Evolutionary conservation across 169 alveolate species (phyloP).

Genomic region (Eimeria praecox): DNA sequence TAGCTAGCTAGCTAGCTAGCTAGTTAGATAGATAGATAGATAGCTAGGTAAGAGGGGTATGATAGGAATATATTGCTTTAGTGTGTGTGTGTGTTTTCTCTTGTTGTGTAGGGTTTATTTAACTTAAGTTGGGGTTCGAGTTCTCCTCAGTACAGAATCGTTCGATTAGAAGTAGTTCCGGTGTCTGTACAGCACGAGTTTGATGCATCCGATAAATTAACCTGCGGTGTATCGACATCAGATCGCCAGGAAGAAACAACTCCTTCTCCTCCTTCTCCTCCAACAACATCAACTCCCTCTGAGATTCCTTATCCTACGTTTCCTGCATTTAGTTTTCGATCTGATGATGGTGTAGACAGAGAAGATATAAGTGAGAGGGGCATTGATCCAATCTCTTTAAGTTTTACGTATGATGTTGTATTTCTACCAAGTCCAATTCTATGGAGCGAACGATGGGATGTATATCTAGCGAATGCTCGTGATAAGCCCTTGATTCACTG

Average conservation of each 20-base stretch:
- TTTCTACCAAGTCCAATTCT: slow-evolving; percentile 88
- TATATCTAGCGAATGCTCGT: slow-evolving; percentile 87
- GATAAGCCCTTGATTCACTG: slow-evolving; percentile 91
- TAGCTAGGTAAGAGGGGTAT: not conserved
- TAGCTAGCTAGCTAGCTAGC: slow-evolving; percentile 7
- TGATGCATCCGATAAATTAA: slow-evolving; percentile 25
- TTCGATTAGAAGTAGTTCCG: slow-evolving; percentile 89
- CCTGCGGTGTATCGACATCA: slow-evolving; percentile 35
- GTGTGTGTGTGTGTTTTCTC: not conserved
- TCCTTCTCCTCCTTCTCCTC: not conserved
- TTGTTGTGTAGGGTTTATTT: not conserved
- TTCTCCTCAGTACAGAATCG: slow-evolving; percentile 83
- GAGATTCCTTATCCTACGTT: slow-evolving; percentile 50
- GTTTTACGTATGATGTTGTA: slow-evolving; percentile 90
- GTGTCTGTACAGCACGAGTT: slow-evolving; percentile 77
- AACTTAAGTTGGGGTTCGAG: slow-evolving; percentile 8
- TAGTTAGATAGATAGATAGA: not conserved
- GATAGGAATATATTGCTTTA: not conserved
- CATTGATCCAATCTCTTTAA: slow-evolving; percentile 56
- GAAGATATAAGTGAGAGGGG: not conserved
- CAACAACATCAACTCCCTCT: not conserved
- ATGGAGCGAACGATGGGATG: slow-evolving; percentile 93
- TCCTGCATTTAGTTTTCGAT: slow-evolving; percentile 51
- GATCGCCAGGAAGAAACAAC: slow-evolving; percentile 21
- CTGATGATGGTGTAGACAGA: not conserved